Evolutionary conservation across 2,329 filamentous ascomycete genomes (phyloP), one percentile per base, ranked within the genome.

Genomic region (Beauveria medogensis): DNA sequence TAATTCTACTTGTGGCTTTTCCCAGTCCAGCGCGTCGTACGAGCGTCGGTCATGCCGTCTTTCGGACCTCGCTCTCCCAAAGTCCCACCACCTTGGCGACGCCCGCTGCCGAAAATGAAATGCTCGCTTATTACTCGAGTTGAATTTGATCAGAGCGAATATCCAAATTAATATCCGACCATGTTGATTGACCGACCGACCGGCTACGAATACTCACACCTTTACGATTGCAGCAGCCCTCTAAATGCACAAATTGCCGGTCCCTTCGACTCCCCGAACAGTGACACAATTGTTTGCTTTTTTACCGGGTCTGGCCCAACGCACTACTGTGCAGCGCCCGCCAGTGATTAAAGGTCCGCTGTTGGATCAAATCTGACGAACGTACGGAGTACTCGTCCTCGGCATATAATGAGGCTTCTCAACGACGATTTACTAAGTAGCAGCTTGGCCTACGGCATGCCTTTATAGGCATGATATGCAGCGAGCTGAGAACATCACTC

Each of bases 41-140:
- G 55, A 51, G 46, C 34, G 24, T 58, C 55, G 55, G 55, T 30
- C 55, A 58, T 58, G 55, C 55, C 55, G 55, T 26, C n/a, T 14
- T 9, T 28, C 43, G 54, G 54, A 46, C 43, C 14, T 51, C 46
- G 34, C 34, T 24, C n/a, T n/a, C 22, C 22, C 7, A 18, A 18
- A 22, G 48, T 40, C 28, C 54, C 54, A 47, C 43, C 37, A 41
- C 18, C 22, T 28, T 30, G 22, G 37, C 56, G 37, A 52, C 37
- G 56, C 47, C 47, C 56, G 56, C 47, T 30, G 26, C 37, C 37
- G 37, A 59, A 52, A 52, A 44, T 52, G 30, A 57, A 50, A 9
- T 24, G 7, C 30, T 50, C 10, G 55, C 22, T 48, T 47, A 57
- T 48, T 47, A 57, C 24, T 57, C 20, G 48, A 5, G 1, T 10